Evolutionary conservation across 148 eudicot genomes (phyloP).

Genomic region (Cornus controversa): DNA sequence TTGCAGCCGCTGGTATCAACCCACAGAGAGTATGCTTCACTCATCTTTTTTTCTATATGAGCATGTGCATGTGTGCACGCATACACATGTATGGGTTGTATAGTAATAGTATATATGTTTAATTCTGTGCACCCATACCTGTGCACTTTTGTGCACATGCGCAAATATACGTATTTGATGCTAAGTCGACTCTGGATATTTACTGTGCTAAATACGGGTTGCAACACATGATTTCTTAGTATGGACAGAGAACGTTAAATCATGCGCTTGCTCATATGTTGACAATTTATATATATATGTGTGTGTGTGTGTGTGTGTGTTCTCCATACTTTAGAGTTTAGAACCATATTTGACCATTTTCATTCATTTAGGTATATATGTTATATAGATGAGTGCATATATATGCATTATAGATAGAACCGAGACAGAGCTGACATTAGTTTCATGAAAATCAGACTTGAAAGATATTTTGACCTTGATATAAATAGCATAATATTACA

Average conservation of each 20-base stretch:
- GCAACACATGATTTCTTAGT: neutral
- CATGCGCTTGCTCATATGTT: neutral
- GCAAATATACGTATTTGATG: neutral
- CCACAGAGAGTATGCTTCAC: slow-evolving; percentile 69
- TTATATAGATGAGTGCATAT: too few species aligned
- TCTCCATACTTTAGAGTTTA: neutral
- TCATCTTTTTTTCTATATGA: slow-evolving; percentile 2
- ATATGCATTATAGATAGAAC: too few species aligned
- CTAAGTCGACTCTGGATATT: neutral
- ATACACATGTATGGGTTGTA: neutral
- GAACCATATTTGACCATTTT: neutral
- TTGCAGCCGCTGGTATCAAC: slow-evolving; percentile 99
- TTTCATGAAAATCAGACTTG: neutral
- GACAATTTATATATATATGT: slow-evolving; percentile 1
- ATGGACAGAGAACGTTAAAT: neutral
- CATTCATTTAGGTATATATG: too few species aligned
- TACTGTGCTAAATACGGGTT: neutral
- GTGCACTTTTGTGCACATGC: neutral
- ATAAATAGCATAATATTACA: too few species aligned
- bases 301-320: too few species aligned
- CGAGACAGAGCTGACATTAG: neutral
- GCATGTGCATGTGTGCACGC: neutral
- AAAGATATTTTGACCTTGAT: too few species aligned
- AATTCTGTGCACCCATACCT: neutral
- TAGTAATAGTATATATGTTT: neutral